Evolutionary conservation across 768 basidiomycete species (phyloP).

Genomic region (Calocybe cyanea): DNA sequence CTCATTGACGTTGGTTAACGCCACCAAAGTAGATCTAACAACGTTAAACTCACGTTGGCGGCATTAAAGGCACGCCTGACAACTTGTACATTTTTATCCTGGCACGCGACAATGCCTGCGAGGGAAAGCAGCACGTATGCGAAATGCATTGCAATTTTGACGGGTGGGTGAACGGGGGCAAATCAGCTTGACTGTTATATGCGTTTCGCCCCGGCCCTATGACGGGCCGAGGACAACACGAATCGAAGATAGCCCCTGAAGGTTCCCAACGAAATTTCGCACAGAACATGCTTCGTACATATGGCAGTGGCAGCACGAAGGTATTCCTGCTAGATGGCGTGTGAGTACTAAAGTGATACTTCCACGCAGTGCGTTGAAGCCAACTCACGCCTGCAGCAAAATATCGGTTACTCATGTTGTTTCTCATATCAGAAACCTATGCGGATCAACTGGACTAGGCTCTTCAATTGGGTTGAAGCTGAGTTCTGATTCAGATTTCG

Average conservation of each 20-base stretch:
- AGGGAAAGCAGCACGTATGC: constrained; percentile 4
- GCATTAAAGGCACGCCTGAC: constrained; percentile 27
- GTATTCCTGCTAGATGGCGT: background rate
- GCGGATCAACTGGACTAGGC: too few relatives aligned
- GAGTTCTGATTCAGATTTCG: too few relatives aligned
- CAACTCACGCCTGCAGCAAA: background rate
- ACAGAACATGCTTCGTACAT: background rate
- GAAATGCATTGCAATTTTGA: constrained; percentile 1
- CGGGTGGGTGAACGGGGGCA: background rate
- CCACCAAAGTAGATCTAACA: background rate
- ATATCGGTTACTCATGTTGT: too few relatives aligned
- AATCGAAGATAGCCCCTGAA: background rate
- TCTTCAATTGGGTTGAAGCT: too few relatives aligned
- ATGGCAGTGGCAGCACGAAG: background rate
- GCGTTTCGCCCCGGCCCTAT: too few relatives aligned
- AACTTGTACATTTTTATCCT: constrained; percentile 24
- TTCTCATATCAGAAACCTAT: too few relatives aligned
- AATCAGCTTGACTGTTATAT: background rate
- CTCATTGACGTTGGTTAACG: too few relatives aligned
- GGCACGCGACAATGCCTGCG: constrained; percentile 16
- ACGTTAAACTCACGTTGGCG: constrained; percentile 21
- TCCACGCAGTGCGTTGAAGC: background rate
- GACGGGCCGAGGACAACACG: background rate
- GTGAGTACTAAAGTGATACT: background rate
- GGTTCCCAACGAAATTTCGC: background rate